Evolutionary conservation across 345 rosid genomes (phyloP).

Genomic region (Populus davidiana): DNA sequence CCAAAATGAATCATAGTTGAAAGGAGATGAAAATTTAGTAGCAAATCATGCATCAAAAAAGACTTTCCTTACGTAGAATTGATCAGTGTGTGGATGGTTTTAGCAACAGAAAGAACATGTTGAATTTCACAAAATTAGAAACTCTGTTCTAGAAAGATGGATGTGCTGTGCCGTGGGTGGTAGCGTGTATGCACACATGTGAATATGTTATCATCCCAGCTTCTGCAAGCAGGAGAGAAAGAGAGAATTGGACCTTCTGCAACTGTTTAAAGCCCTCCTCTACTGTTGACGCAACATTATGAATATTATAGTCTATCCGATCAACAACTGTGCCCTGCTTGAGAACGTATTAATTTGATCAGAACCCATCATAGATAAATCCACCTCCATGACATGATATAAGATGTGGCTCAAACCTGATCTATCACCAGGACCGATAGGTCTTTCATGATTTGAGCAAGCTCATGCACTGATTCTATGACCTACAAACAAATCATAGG

Average conservation of each 20-base stretch:
- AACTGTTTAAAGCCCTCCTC: constrained; percentile 91
- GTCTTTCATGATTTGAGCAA: constrained; percentile 97
- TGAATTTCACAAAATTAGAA: not conserved
- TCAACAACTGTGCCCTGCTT: constrained; percentile 91
- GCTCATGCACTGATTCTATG: constrained; percentile 88
- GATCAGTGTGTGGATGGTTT: not conserved
- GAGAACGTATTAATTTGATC: constrained; percentile 1
- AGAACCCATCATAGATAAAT: too few species aligned
- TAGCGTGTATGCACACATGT: not conserved
- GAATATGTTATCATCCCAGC: too few species aligned
- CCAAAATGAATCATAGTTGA: not conserved
- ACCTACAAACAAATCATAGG: constrained; percentile 42
- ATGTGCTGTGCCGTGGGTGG: not conserved
- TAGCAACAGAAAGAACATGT: not conserved
- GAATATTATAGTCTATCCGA: constrained; percentile 88
- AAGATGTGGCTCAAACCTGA: constrained; percentile 52
- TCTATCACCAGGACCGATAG: constrained; percentile 88
- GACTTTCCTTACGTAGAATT: not conserved
- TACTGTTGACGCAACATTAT: constrained; percentile 76
- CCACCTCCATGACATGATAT: not conserved
- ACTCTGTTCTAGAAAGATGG: not conserved
- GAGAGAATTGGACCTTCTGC: constrained; percentile 45
- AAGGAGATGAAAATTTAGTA: too few species aligned
- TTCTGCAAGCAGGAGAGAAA: not conserved
- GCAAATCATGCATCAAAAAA: not conserved